Base-by-base conservation (phyloP, 345 rosid species). In the Theobroma cacao region DNA sequence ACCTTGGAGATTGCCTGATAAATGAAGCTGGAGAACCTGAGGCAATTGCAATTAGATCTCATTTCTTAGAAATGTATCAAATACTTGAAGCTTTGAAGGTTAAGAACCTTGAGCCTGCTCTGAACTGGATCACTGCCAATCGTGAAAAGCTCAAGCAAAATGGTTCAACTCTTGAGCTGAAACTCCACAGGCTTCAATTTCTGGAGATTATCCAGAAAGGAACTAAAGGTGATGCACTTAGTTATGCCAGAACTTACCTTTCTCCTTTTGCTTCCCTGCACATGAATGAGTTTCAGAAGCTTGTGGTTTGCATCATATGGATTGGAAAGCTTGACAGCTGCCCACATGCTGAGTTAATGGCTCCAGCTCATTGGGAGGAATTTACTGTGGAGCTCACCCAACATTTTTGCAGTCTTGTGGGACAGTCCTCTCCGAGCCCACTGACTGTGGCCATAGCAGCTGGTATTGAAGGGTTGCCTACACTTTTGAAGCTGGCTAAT, bases 1-100 rank as follows among this genome's bases (percentile, higher is more conserved):
- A 94, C 77, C 75, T 91, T 26, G 97, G 98, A 56, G 97, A 95
- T 82, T 89, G 87, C 84, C 80, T 93, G 15, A 80, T 84, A 71
- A 82, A 79, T 65, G 98, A 94, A 77, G 88, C 91, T 80, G 88
- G 82, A 64, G 91, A 83, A 81, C 80, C 89, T 20, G 90, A 83
- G 80, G 87, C 81, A 13, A 65, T 69, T 63, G 76, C 65, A 75
- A 62, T 79, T 33, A 88, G 84, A 80, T 88, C 88, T 74, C 92
- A 88, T 47, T 92, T 82, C 71, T 62, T 88, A 68, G 91, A 92
- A 80, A 69, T 92, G 82, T 77, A 86, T 78, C 86, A 75, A 72
- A 68, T 95, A 75, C 83, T 86, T 3, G 92, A 92, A 77, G 89
- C 93, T 7, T 75, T 95, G 84, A 86, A 77, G 79, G 76, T 36